Evolutionary conservation across 768 basidiomycete species (phyloP).

Genomic region (Boletales sp.): DNA sequence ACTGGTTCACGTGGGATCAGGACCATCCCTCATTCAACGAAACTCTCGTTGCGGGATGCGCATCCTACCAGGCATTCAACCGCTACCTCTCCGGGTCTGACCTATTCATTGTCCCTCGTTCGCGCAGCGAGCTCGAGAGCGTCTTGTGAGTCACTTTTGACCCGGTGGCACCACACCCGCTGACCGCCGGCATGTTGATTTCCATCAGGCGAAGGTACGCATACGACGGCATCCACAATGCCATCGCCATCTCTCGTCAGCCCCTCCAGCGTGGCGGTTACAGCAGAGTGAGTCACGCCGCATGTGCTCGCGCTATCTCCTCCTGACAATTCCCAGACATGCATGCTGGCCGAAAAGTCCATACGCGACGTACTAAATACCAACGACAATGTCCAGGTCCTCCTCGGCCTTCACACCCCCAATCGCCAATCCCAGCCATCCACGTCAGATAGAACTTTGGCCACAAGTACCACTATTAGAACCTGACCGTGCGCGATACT

Average conservation of each 20-base stretch:
- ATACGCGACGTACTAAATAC: slow-evolving; percentile 67
- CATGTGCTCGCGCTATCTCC: not conserved
- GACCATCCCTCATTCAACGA: slow-evolving; percentile 69
- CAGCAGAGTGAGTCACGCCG: slow-evolving; percentile 40
- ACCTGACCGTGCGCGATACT: slow-evolving; percentile 16
- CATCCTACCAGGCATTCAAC: slow-evolving; percentile 77
- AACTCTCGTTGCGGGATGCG: slow-evolving; percentile 69
- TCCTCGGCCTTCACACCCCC: slow-evolving; percentile 60
- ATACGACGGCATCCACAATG: slow-evolving; percentile 79
- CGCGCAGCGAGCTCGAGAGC: slow-evolving; percentile 62
- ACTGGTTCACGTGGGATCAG: slow-evolving; percentile 65
- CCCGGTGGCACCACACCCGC: slow-evolving; percentile 1
- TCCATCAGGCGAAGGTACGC: slow-evolving; percentile 63
- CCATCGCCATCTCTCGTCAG: slow-evolving; percentile 65
- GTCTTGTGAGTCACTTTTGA: slow-evolving; percentile 50
- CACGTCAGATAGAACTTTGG: slow-evolving; percentile 12
- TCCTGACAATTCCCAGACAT: slow-evolving; percentile 44
- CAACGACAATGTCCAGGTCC: slow-evolving; percentile 59
- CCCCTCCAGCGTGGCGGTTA: slow-evolving; percentile 56
- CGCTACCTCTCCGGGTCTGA: slow-evolving; percentile 71
- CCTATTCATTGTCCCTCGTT: slow-evolving; percentile 66
- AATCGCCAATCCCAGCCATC: slow-evolving; percentile 14
- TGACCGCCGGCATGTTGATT: not conserved
- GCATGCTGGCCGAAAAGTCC: slow-evolving; percentile 67
- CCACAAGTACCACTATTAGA: slow-evolving; percentile 19